A percentile compares a stretch with the other conserved stretches of the same genome.
Evolutionary conservation across 495 filamentous ascomycete species (phyloP).

Genomic region (Xylona heveae): DNA sequence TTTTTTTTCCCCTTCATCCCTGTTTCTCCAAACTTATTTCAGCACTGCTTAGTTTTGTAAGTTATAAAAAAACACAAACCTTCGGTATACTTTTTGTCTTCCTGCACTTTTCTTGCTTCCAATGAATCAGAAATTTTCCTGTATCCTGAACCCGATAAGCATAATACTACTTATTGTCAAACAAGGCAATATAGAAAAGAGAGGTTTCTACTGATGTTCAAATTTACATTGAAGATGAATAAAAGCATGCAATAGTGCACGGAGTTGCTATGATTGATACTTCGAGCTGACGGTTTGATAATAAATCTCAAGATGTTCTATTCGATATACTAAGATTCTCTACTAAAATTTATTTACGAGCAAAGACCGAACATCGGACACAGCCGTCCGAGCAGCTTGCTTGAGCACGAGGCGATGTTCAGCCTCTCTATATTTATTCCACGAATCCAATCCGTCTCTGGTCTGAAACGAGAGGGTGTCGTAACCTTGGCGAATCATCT

Average conservation of each 20-base stretch:
- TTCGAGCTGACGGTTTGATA: too few relatives aligned
- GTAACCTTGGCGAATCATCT: slow-evolving; percentile 93
- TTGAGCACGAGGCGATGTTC: slow-evolving; percentile 53
- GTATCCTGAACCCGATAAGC: too few relatives aligned
- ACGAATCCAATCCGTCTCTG: slow-evolving; percentile 61
- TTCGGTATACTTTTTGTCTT: slow-evolving; percentile 2
- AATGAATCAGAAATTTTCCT: too few relatives aligned
- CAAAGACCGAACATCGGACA: slow-evolving; percentile 35
- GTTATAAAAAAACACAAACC: slow-evolving; percentile 1
- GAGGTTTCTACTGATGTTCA: too few relatives aligned
- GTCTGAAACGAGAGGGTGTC: slow-evolving; percentile 78
- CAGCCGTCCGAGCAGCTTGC: slow-evolving; percentile 59
- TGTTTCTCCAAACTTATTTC: slow-evolving; percentile 3
- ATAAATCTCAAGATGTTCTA: too few relatives aligned
- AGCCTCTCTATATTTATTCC: slow-evolving; percentile 55
- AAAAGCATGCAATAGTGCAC: too few relatives aligned
- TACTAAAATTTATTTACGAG: too few relatives aligned
- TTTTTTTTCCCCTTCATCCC: slow-evolving; percentile 3
- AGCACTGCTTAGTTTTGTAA: neutral
- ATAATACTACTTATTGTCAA: too few relatives aligned
- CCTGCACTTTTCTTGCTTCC: neutral
- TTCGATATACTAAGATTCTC: too few relatives aligned
- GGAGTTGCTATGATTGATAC: too few relatives aligned
- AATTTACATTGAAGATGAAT: too few relatives aligned
- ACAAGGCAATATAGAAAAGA: too few relatives aligned